Evolutionary conservation across 2,329 filamentous ascomycete genomes (phyloP).

Genomic region (Ceratocystis albifundus): DNA sequence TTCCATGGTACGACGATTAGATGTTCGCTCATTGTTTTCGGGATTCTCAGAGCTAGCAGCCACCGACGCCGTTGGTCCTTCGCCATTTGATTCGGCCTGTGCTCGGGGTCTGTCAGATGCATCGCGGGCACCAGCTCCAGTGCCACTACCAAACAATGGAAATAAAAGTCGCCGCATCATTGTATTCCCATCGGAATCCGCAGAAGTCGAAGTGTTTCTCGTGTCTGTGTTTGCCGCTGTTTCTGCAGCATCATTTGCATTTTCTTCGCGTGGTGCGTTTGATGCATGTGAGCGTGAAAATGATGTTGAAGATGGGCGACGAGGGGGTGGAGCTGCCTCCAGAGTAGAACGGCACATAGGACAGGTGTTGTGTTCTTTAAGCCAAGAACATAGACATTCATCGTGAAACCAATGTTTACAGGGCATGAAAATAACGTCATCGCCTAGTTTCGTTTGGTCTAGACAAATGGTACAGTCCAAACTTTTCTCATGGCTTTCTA

Average conservation of each 20-base stretch:
- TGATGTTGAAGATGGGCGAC: not conserved
- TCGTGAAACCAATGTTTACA: conserved; percentile 94
- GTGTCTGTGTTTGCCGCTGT: not conserved
- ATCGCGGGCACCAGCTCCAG: not conserved
- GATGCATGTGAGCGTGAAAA: not conserved
- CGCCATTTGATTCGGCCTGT: not conserved
- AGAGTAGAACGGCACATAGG: conserved; percentile 62
- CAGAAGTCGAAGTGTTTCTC: not conserved
- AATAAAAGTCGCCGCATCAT: not conserved
- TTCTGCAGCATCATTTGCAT: not conserved
- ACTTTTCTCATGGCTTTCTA: conserved; percentile 32
- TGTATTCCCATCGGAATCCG: not conserved
- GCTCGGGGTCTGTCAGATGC: not conserved
- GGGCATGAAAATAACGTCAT: conserved; percentile 65
- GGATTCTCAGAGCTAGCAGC: not conserved
- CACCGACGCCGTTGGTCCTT: not conserved
- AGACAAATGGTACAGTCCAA: conserved; percentile 92
- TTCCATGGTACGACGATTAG: not conserved
- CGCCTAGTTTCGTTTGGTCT: conserved; percentile 62
- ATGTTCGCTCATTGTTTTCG: not conserved
- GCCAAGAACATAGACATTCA: conserved; percentile 69
- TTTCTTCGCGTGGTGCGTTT: not conserved
- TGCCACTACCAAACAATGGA: not conserved
- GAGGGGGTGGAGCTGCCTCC: conserved; percentile 28
- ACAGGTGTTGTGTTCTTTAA: conserved; percentile 85